Evolutionary conservation across 225 moss, liverwort and hornwort genomes (phyloP).

Genomic region (Neckera pumila): DNA sequence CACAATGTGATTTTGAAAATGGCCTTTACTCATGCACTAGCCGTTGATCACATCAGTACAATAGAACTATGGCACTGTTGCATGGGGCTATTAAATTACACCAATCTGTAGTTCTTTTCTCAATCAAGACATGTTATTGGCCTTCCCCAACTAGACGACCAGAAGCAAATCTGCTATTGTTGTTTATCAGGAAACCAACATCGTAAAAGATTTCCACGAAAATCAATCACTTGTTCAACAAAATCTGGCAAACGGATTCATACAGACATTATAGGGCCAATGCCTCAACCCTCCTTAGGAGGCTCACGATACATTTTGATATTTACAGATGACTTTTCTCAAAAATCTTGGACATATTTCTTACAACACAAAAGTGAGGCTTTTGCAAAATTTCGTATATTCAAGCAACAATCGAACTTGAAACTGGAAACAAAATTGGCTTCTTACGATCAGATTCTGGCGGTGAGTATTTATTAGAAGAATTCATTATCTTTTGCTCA

Average conservation of each 20-base stretch:
- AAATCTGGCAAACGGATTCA: fast-evolving
- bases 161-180: too few species aligned
- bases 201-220: too few species aligned
- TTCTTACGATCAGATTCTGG: fast-evolving
- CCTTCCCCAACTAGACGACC: fast-evolving
- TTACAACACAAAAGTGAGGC: too few species aligned
- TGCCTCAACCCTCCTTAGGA: not conserved
- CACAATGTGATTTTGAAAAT: fast-evolving
- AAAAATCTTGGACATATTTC: not conserved
- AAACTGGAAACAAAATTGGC: too few species aligned
- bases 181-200: too few species aligned
- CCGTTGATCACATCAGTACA: fast-evolving
- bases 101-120: fast-evolving
- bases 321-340: not conserved
- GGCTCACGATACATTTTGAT: not conserved
- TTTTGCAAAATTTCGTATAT: too few species aligned
- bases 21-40: not conserved
- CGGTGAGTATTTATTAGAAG: fast-evolving
- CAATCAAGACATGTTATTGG: too few species aligned
- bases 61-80: fast-evolving
- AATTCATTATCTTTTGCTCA: too few species aligned
- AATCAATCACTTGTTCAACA: fast-evolving
- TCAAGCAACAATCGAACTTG: too few species aligned
- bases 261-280: not conserved
- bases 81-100: too few species aligned